These are phyloP conservation scores for Pseudomassariella vexata DNA, from an alignment of 2,329 filamentous ascomycete species.

Conservation along the genomic window DNA sequence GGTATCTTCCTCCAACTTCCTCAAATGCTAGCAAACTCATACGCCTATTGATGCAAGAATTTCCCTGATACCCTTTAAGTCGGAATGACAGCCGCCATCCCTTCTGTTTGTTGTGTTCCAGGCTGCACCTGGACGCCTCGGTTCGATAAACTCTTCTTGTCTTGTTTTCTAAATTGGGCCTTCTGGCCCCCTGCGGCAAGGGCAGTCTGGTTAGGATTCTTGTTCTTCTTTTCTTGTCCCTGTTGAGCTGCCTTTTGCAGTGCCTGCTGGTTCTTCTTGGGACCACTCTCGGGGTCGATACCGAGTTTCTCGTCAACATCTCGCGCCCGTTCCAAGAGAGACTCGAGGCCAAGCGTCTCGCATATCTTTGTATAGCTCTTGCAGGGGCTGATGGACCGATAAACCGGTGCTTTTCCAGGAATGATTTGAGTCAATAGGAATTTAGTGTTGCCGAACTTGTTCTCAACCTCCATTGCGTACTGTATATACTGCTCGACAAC, in stretches of 20 bases:
- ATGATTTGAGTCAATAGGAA: constrained; percentile 82
- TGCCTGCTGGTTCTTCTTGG: constrained; percentile 30
- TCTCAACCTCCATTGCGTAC: constrained; percentile 69
- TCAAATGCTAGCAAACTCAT: constrained; percentile 2
- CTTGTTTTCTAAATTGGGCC: constrained; percentile 21
- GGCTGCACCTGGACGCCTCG: constrained; percentile 17
- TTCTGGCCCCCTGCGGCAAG: constrained; percentile 43
- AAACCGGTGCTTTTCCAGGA: constrained; percentile 66
- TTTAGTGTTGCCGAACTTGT: constrained; percentile 89
- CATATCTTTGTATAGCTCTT: constrained; percentile 70
- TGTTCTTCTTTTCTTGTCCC: no score
- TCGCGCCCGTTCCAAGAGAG: constrained; percentile 57
- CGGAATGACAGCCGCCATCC: constrained; percentile 4
- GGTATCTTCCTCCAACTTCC: constrained; percentile 4
- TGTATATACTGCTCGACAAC: constrained; percentile 72
- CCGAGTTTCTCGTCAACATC: constrained; percentile 60
- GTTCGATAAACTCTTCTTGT: constrained; percentile 24
- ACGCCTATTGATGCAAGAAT: constrained; percentile 4
- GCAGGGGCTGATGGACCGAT: constrained; percentile 54
- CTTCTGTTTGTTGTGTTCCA: constrained; percentile 6
- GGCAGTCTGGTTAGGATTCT: constrained; percentile 33
- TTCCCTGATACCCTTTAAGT: constrained; percentile 1
- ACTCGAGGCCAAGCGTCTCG: constrained; percentile 56
- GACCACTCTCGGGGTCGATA: constrained; percentile 46
- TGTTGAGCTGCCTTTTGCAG: constrained; percentile 20